Base-by-base conservation (phyloP, 1,284 basidiomycete species). In the Leccinum subspadiceum region DNA sequence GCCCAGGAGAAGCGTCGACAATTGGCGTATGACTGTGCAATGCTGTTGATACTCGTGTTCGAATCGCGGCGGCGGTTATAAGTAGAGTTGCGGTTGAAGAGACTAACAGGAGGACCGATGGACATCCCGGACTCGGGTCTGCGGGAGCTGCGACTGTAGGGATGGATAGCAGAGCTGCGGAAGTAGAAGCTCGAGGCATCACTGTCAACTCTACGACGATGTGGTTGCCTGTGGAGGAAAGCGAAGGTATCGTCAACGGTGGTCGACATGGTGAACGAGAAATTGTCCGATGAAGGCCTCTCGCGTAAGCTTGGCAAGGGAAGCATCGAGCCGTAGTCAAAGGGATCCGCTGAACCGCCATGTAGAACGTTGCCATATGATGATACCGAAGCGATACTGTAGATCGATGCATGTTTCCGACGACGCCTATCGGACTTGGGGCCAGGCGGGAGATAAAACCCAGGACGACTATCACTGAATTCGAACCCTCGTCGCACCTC, bases 151-250 rank as follows among this genome's bases (percentile, higher is more conserved):
- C 79, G 77, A 59, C 71, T 70, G 70, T 78, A 71, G 20, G 73
- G 65, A 64, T 71, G 66, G 66, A 75, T 53, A 37, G 69, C 59
- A 20, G 73, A 66, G 1, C 70, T 62, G 10, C 78, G 80, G 81
- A 88, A 90, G 66, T 87, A 90, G 76, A 89, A 89, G 68, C 85
- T 89, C 0, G 89, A 92, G 0, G 86, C 81, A 64, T 91, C 87
- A 53, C 87, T 90, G 41, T 88, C 89, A n/a, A 89, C 81, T 8
- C 89, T 81, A 48, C 74, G 75, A 26, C 85, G 79, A 50, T 73
- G 78, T 10, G 73, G 68, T 35, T 66, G 68, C 49, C 73, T 77
- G 39, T 73, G 76, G 13, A 88, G 73, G 77, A 89, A 90, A 0
- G 83, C 81, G 71, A 92, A 91, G 0, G 89, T 90, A 60, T 91